Base-by-base conservation (phyloP, 371 early-diverging fungal species). In the Circinella umbellata region DNA sequence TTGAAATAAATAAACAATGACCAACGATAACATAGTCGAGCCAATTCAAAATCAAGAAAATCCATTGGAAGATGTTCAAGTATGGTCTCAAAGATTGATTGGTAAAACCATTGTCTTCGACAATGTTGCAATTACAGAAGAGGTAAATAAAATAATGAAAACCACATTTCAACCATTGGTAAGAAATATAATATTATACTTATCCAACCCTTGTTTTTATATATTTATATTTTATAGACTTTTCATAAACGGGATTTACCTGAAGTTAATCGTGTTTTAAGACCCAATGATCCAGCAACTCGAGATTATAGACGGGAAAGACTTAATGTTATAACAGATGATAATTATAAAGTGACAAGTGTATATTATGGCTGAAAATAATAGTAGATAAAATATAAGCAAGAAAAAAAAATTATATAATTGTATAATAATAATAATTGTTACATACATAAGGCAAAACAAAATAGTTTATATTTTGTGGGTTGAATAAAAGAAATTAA, bases 51-150 rank as follows among this genome's bases (percentile, higher is more conserved):
- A 27, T 27, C 27, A 27, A 27, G 27, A 27, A 27, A 27, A 27
- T 27, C 27, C 27, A 27, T 1, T 27, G 2, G 27, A 27, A 27
- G 57, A 57, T 14, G 27, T 57, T 18, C 27, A 57, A 18, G 57
- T 27, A 34, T 57, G 57, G 57, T 7, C 10, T 7, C 7, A 7
- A 6, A 57, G 27, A 57, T 34, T 57, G 57, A 9, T 57, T 13
- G 57, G 57, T 27, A 57, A 57, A 27, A 57, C 57, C 57, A 57
- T 57, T 18, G 57, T 57, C n/a, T 20, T 27, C 4, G 57, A 27
- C 14, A 27, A 57, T 57, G 57, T 34, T 57, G 27, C 18, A 57
- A 14, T 57, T 9, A 57, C 57, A 5, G 18, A 18, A 57, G 10
- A 57, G 57, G 57, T 34, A 57, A 51, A 1, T 13, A 51, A 13